Evolutionary conservation across 208 protist species (phyloP).

Genomic region (Tritrichomonas foetus): DNA sequence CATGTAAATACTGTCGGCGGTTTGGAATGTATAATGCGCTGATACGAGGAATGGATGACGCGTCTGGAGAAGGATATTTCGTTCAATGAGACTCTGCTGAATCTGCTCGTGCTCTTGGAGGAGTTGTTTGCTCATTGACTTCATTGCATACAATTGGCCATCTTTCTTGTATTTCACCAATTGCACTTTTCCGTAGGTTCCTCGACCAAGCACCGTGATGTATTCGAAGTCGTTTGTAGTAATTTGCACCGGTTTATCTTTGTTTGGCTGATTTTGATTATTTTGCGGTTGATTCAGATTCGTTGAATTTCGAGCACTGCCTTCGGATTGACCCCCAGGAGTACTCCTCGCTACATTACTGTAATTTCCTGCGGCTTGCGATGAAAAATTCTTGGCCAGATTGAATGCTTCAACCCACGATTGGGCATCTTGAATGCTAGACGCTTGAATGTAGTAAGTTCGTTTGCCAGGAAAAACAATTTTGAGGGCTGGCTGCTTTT

Average conservation of each 20-base stretch:
- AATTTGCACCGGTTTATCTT: neutral
- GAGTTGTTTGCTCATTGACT: neutral
- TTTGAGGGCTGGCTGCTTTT: slow-evolving; percentile 12
- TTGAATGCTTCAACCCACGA: neutral
- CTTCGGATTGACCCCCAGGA: no score
- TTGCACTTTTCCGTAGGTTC: slow-evolving; percentile 1
- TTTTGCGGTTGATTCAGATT: no score
- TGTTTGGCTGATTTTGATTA: no score
- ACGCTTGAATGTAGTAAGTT: neutral
- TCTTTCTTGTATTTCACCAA: neutral
- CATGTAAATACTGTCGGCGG: slow-evolving; percentile 52
- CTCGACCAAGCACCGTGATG: neutral
- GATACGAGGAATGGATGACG: slow-evolving; percentile 52
- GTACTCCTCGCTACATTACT: neutral
- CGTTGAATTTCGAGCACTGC: no score
- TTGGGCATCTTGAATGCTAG: neutral
- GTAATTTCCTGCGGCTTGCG: neutral
- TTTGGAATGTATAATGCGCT: slow-evolving; percentile 56
- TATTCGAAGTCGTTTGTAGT: neutral
- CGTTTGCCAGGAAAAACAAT: neutral
- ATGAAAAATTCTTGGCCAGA: neutral
- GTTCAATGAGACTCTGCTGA: neutral
- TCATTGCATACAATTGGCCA: neutral
- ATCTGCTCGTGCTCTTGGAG: neutral
- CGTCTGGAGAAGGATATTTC: neutral